Evolutionary conservation across 768 basidiomycete genomes (phyloP).

Genomic region (Suillus plorans): DNA sequence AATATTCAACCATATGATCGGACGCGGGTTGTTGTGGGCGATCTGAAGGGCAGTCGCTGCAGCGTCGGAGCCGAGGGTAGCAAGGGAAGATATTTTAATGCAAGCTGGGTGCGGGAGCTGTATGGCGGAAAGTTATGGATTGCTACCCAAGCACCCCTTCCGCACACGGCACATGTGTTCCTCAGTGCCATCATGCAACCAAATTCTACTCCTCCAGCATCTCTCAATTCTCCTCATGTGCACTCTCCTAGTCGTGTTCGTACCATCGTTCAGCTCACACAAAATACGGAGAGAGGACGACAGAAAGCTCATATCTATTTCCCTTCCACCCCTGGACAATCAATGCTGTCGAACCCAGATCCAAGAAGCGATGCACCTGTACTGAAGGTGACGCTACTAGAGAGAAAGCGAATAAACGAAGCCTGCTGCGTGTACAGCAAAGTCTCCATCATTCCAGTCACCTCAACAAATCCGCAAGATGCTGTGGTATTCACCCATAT

Average conservation of each 20-base stretch:
- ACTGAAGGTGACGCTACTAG: constrained; percentile 59
- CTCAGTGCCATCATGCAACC: constrained; percentile 66
- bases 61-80: constrained; percentile 12
- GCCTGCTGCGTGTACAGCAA: constrained; percentile 64
- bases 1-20: constrained; percentile 82
- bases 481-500: constrained; percentile 65
- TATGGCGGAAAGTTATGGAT: constrained; percentile 81
- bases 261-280: constrained; percentile 83
- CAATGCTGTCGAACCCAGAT: constrained; percentile 47
- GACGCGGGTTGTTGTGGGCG: constrained; percentile 62
- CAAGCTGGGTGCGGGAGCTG: constrained; percentile 79
- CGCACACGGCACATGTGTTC: constrained; percentile 69
- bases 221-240: constrained; percentile 15
- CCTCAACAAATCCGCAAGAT: constrained; percentile 23
- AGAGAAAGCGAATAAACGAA: constrained; percentile 44
- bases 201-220: constrained; percentile 35
- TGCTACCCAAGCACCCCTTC: constrained; percentile 80
- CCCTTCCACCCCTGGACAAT: constrained; percentile 56
- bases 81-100: constrained; percentile 69
- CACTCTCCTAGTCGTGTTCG: constrained; percentile 47
- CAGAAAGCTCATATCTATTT: constrained; percentile 82
- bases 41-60: background rate
- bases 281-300: constrained; percentile 63
- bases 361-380: constrained; percentile 38
- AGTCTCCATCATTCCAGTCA: constrained; percentile 49